These are phyloP conservation scores for Talaromyces verruculosus DNA, from an alignment of 2,329 filamentous ascomycete genomes.

Conservation along the genomic window DNA sequence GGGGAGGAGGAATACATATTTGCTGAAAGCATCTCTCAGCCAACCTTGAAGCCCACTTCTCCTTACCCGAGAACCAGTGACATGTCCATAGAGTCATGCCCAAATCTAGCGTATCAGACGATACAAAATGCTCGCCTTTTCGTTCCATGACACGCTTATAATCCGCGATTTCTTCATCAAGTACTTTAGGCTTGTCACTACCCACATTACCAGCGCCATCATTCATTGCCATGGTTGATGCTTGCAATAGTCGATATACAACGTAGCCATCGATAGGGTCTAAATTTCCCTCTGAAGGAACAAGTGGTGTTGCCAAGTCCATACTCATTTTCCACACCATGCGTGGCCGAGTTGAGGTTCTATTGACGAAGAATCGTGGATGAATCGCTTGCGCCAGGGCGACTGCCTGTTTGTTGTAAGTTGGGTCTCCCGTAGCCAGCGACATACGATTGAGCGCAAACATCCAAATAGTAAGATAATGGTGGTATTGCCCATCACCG, in stretches of 20 bases:
- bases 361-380: slow-evolving; percentile 51
- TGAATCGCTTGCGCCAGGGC: slow-evolving; percentile 56
- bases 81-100: slow-evolving; percentile 61
- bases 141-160: slow-evolving; percentile 52
- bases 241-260: slow-evolving; percentile 51
- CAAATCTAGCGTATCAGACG: slow-evolving; percentile 55
- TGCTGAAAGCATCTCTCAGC: slow-evolving; percentile 38
- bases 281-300: slow-evolving; percentile 55
- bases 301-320: slow-evolving; percentile 50
- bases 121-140: slow-evolving; percentile 47
- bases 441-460: slow-evolving; percentile 59
- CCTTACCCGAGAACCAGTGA: slow-evolving; percentile 51
- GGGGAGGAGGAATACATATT: slow-evolving; percentile 31
- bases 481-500: slow-evolving; percentile 61
- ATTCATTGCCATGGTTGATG: slow-evolving; percentile 36
- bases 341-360: slow-evolving; percentile 33
- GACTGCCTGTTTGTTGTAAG: slow-evolving; percentile 54
- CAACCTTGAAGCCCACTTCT: slow-evolving; percentile 51
- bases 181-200: slow-evolving; percentile 23
- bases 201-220: slow-evolving; percentile 29
- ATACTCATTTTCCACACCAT: slow-evolving; percentile 60
- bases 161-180: slow-evolving; percentile 54
- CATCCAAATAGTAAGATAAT: slow-evolving; percentile 64
- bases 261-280: slow-evolving; percentile 59
- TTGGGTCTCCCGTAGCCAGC: slow-evolving; percentile 47